Evolutionary conservation across 169 alveolate species (phyloP), one percentile per base, ranked within the genome.

Genomic region (Plasmodium adleri): DNA sequence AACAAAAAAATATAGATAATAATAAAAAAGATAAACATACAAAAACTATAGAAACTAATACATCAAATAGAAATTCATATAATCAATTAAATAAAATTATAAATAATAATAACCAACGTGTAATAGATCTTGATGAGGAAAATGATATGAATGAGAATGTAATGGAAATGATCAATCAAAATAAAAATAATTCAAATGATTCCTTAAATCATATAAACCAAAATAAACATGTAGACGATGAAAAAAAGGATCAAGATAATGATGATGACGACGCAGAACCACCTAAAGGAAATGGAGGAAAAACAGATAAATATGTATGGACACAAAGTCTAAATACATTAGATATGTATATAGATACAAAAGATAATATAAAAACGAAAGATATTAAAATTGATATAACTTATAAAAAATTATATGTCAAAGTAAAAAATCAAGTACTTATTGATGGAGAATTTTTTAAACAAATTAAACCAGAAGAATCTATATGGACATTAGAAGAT

Each of bases 401-500:
- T 4, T 32, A 95, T 66, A 94, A 68, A 68, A 93, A 83, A 88
- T 63, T 97, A 5, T 92, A 60, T 32, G 95, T 96, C 10, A 91
- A 88, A 17, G 92, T 95, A n/a, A 93, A 94, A 56, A 94, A 94
- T 15, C 87, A 86, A 56, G 78, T 88, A 28, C 87, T 96, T 26
- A 88, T 96, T 63, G 95, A 88, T 54, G 99, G 99, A 22, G 98
- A 96, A 54, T 93, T 97, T 63, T 94, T 93, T 76, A 97, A 95
- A 59, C 93, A 93, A 50, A 97, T 98, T 54, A 98, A 97, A 67
- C 93, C 98, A 1, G 99, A 97, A 66, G 99, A 98, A 68, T 94
- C 97, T 56, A 80, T 98, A 70, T 98, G 99, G 99, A 94, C 98
- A n/a, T 72, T 98, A 74, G 98, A 96, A 56, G 99, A 97, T 68